These are phyloP conservation scores for Penicillium freii DNA, from an alignment of 2,329 filamentous ascomycete species.

Conservation along the genomic window DNA sequence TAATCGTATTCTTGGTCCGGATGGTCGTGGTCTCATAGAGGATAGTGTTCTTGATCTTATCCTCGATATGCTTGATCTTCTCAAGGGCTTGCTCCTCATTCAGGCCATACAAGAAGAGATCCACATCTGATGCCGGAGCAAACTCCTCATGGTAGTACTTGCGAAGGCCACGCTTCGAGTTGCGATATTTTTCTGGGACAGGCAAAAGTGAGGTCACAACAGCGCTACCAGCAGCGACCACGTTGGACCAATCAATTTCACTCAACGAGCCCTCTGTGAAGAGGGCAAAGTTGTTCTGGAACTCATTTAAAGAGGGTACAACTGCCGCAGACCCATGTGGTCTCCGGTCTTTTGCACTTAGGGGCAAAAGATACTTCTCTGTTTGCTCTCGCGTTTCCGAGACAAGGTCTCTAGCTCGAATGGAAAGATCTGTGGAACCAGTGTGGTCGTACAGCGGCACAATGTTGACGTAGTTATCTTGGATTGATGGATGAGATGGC, in stretches of 20 bases:
- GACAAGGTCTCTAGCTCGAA: slow-evolving; percentile 35
- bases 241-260: slow-evolving; percentile 78
- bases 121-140: slow-evolving; percentile 80
- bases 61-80: slow-evolving; percentile 81
- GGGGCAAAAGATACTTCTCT: slow-evolving; percentile 36
- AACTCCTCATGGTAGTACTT: slow-evolving; percentile 80
- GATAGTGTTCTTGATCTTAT: slow-evolving; percentile 70
- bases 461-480: slow-evolving; percentile 34
- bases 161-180: slow-evolving; percentile 60
- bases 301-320: slow-evolving; percentile 66
- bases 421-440: slow-evolving; percentile 25
- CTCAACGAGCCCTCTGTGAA: slow-evolving; percentile 76
- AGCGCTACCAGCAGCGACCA: slow-evolving; percentile 76
- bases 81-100: slow-evolving; percentile 73
- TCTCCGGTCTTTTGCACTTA: slow-evolving; percentile 56
- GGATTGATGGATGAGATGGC: slow-evolving; percentile 30
- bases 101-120: slow-evolving; percentile 79
- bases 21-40: slow-evolving; percentile 81
- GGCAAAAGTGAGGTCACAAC: slow-evolving; percentile 77
- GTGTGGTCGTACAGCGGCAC: slow-evolving; percentile 35
- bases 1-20: slow-evolving; percentile 82
- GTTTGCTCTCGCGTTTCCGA: slow-evolving; percentile 31
- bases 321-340: slow-evolving; percentile 64
- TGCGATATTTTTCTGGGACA: slow-evolving; percentile 60
- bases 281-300: slow-evolving; percentile 74